phyloP scores from a whole-genome alignment of 768 basidiomycete genomes.

The Hydnum rufescens region DNA sequence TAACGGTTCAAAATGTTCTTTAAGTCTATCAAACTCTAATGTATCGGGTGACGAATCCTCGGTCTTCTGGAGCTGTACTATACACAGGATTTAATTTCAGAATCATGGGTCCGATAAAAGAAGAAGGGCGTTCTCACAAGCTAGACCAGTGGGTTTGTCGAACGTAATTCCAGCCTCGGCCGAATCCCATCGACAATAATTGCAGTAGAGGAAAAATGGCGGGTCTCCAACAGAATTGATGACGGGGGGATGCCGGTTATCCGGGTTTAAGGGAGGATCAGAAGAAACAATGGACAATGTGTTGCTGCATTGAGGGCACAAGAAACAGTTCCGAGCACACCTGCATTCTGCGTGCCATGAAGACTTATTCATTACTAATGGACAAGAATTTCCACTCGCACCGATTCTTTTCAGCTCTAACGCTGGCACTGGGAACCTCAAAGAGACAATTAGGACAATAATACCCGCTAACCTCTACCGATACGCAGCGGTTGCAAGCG shows the following conservation, averaged over 20 bases:
- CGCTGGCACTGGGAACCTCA: conserved; percentile 94
- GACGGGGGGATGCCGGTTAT: conserved; percentile 27
- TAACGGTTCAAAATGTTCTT: conserved; percentile 94
- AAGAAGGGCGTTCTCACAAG: conserved; percentile 32
- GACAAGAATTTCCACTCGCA: conserved; percentile 16
- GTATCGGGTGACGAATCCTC: conserved; percentile 73
- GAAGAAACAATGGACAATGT: conserved; percentile 82
- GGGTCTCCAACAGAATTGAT: conserved; percentile 42
- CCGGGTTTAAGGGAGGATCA: conserved; percentile 46
- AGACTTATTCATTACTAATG: not conserved
- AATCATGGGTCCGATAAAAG: not conserved
- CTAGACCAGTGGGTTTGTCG: conserved; percentile 91
- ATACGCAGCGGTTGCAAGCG: conserved; percentile 84
- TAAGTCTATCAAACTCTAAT: conserved; percentile 81
- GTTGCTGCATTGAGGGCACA: conserved; percentile 84
- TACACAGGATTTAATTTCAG: not conserved
- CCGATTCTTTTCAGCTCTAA: conserved; percentile 97
- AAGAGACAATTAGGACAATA: conserved; percentile 98
- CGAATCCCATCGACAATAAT: conserved; percentile 90
- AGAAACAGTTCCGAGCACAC: conserved; percentile 95
- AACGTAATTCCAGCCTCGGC: conserved; percentile 79
- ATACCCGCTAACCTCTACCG: conserved; percentile 87
- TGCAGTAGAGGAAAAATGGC: conserved; percentile 81
- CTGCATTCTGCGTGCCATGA: conserved; percentile 23
- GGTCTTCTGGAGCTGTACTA: conserved; percentile 79